A percentile compares a stretch with the other conserved stretches of the same genome.
Conservation (phyloP, 2,329 filamentous ascomycete species). For the Harringtonia aguacate region DNA sequence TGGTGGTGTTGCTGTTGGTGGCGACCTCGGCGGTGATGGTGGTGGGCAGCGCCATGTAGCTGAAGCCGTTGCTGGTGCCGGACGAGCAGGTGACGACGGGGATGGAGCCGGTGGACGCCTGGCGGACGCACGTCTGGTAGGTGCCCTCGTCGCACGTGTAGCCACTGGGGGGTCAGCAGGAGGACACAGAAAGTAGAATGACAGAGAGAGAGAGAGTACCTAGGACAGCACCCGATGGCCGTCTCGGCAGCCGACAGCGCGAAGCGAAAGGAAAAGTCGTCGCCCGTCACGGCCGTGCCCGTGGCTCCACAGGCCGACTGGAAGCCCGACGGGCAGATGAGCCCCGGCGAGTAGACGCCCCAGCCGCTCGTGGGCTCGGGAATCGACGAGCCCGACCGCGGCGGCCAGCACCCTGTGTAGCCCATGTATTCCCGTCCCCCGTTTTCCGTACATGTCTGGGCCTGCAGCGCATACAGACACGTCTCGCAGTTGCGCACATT, state of each 20-base stretch:
- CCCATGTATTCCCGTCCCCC: too few species aligned
- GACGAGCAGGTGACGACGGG: conserved; percentile 12
- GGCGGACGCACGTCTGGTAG: conserved; percentile 7
- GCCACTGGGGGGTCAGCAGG: conserved; percentile 8
- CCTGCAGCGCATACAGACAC: conserved; percentile 11
- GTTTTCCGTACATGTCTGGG: conserved; percentile 9
- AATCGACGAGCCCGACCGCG: conserved; percentile 2
- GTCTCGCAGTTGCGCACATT: conserved; percentile 11
- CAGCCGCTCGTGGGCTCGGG: conserved; percentile 8
- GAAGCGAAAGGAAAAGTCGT: conserved; percentile 16
- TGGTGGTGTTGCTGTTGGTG: conserved; percentile 1
- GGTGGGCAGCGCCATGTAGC: conserved; percentile 3
- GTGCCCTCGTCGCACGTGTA: conserved; percentile 8
- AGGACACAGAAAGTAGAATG: background rate
- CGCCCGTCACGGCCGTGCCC: conserved; percentile 11
- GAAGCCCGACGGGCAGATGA: conserved; percentile 13
- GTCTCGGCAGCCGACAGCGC: conserved; percentile 17
- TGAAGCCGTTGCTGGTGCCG: conserved; percentile 12
- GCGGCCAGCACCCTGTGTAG: conserved; percentile 14
- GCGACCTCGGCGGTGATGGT: conserved; percentile 10
- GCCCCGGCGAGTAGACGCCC: conserved; percentile 14
- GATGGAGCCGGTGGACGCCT: conserved; percentile 10
- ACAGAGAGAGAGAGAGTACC: conserved; percentile 1
- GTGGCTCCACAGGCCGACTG: conserved; percentile 11
- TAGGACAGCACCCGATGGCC: conserved; percentile 22